These are phyloP conservation scores for Dryas integrifolia DNA, from an alignment of 331 rosid species.

Conservation along the genomic window DNA sequence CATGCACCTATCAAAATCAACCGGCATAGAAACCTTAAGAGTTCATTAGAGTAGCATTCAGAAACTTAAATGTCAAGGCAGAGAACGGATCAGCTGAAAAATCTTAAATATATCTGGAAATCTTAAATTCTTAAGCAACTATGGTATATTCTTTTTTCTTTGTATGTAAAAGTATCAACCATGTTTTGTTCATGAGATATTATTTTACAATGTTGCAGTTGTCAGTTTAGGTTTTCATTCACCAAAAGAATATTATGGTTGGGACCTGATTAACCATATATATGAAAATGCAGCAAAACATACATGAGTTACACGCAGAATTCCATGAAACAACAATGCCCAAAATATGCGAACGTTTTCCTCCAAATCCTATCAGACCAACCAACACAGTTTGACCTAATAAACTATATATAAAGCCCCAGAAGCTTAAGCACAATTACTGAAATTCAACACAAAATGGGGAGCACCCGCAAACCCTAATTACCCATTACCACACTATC, in stretches of 20 bases:
- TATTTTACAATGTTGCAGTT: neutral
- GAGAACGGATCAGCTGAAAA: neutral
- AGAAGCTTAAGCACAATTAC: conserved; percentile 17
- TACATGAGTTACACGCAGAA: neutral
- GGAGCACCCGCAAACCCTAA: conserved; percentile 47
- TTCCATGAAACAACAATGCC: neutral
- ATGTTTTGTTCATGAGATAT: too few relatives aligned
- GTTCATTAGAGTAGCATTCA: neutral
- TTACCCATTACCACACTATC: conserved; percentile 19
- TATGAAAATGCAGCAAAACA: neutral
- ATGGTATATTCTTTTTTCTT: neutral
- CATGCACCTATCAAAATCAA: neutral
- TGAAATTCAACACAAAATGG: conserved; percentile 31
- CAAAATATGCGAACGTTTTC: neutral
- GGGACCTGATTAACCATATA: neutral
- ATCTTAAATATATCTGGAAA: too few relatives aligned
- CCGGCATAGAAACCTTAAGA: neutral
- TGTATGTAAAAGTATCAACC: neutral
- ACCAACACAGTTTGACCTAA: neutral
- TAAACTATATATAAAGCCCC: conserved; percentile 1
- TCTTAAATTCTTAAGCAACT: too few relatives aligned
- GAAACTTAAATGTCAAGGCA: neutral
- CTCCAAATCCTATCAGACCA: conserved; percentile 6
- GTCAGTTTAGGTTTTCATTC: neutral
- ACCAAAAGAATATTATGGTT: neutral